phyloP scores from a whole-genome alignment of 2,329 filamentous ascomycete genomes.

The Colletotrichum kahawae region DNA sequence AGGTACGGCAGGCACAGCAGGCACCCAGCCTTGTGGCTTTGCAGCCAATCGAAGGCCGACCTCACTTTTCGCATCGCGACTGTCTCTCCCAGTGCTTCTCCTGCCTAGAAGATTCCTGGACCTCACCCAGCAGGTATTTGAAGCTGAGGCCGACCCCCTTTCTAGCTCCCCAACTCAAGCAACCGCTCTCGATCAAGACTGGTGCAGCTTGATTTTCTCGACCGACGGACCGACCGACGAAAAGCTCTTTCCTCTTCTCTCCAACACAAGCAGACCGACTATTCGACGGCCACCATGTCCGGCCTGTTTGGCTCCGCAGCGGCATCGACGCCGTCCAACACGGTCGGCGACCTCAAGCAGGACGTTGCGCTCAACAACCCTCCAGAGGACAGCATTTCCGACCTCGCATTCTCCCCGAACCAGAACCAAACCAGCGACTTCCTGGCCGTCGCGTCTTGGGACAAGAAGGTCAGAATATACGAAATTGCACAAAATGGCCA shows the following conservation, averaged over 20 bases:
- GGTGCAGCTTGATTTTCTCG: neutral
- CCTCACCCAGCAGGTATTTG: neutral
- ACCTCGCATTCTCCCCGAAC: constrained; percentile 79
- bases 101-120: neutral
- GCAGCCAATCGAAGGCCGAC: neutral
- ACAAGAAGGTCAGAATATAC: constrained; percentile 97
- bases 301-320: constrained; percentile 62
- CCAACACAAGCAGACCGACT: neutral
- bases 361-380: constrained; percentile 81
- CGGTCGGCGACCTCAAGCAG: constrained; percentile 88
- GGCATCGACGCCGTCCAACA: constrained; percentile 64
- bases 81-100: constrained; percentile 1
- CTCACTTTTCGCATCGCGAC: constrained; percentile 22
- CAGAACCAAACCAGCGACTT: constrained; percentile 68
- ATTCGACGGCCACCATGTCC: constrained; percentile 58
- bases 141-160: neutral
- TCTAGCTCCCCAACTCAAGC: neutral
- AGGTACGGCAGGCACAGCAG: neutral
- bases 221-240: neutral
- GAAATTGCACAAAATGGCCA: constrained; percentile 81
- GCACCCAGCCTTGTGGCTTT: constrained; percentile 18
- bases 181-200: neutral
- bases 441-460: constrained; percentile 91
- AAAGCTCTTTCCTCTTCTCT: neutral
- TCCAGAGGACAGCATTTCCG: constrained; percentile 89